Percentiles rank a stretch among this genome's conserved stretches.
phyloP scores from a whole-genome alignment of 176 grass and related monocot species.

The Typha latifolia region DNA sequence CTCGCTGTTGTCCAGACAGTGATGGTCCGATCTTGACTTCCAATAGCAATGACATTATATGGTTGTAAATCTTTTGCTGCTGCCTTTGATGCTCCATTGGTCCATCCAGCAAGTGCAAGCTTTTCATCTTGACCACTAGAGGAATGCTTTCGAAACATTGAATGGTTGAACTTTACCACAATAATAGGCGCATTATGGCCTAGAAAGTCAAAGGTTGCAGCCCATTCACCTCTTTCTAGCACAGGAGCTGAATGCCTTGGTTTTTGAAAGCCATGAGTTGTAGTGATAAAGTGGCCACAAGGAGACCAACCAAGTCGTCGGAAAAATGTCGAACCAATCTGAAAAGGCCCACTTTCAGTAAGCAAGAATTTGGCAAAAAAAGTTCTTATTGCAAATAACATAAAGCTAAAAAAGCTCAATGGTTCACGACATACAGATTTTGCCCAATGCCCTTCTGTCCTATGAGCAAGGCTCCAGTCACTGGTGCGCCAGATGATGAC shows the following conservation, averaged over 20 bases:
- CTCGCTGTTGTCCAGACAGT: conserved; percentile 98
- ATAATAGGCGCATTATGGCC: conserved; percentile 90
- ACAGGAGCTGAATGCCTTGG: conserved; percentile 95
- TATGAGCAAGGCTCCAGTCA: conserved; percentile 94
- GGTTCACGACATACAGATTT: conserved; percentile 66
- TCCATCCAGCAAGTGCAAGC: conserved; percentile 47
- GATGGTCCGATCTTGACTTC: conserved; percentile 96
- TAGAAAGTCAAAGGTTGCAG: conserved; percentile 99
- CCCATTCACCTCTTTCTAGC: conserved; percentile 90
- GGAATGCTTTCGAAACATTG: conserved; percentile 78
- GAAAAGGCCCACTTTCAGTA: conserved; percentile 19
- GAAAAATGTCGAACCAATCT: conserved; percentile 99
- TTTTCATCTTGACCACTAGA: conserved; percentile 53
- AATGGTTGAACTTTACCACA: conserved; percentile 95
- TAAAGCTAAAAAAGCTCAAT: conserved; percentile 5
- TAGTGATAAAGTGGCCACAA: conserved; percentile 97
- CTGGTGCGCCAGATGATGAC: conserved; percentile 97
- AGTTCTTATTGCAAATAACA: background rate
- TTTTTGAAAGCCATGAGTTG: conserved; percentile 97
- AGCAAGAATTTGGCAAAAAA: conserved; percentile 22
- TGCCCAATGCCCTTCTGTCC: conserved; percentile 89
- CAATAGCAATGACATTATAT: conserved; percentile 97
- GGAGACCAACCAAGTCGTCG: conserved; percentile 89
- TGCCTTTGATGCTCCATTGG: conserved; percentile 73
- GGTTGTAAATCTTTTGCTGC: conserved; percentile 63